Percentiles rank a stretch among this genome's conserved stretches.
phyloP scores from a whole-genome alignment of 225 moss, liverwort and hornwort genomes.

The Ulota crispa region DNA sequence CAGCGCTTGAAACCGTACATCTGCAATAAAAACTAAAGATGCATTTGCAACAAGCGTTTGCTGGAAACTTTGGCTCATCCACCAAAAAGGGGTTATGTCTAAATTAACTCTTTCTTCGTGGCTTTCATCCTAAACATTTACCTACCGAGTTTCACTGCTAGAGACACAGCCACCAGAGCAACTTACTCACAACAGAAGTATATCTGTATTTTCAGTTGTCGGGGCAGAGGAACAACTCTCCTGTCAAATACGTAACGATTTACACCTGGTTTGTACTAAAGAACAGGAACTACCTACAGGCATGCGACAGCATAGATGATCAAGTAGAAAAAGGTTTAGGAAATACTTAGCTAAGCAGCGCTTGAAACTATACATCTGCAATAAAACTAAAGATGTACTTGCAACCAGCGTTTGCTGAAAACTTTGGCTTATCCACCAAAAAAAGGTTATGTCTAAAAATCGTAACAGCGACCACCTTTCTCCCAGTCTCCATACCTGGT shows the following conservation, averaged over 20 bases:
- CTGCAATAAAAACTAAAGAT: neutral
- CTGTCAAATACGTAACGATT: neutral
- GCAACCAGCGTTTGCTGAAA: neutral
- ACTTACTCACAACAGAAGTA: slow-evolving; percentile 10
- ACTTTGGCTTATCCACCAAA: neutral
- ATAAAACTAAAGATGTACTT: neutral
- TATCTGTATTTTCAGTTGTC: neutral
- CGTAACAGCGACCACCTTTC: slow-evolving; percentile 67
- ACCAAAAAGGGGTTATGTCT: neutral
- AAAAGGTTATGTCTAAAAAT: slow-evolving; percentile 37
- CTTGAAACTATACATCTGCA: neutral
- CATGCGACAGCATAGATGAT: no score
- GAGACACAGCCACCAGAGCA: neutral
- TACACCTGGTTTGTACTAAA: neutral
- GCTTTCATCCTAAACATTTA: neutral
- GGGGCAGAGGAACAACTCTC: neutral
- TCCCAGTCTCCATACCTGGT: slow-evolving; percentile 74
- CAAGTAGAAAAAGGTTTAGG: no score
- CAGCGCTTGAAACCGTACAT: neutral
- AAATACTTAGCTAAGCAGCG: neutral
- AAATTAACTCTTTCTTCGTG: slow-evolving; percentile 12
- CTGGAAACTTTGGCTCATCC: neutral
- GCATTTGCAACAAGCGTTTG: neutral
- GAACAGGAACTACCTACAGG: slow-evolving; percentile 1
- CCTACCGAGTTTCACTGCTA: neutral